phyloP scores from a whole-genome alignment of 2,329 filamentous ascomycete species.

The Beauveria sp. region DNA sequence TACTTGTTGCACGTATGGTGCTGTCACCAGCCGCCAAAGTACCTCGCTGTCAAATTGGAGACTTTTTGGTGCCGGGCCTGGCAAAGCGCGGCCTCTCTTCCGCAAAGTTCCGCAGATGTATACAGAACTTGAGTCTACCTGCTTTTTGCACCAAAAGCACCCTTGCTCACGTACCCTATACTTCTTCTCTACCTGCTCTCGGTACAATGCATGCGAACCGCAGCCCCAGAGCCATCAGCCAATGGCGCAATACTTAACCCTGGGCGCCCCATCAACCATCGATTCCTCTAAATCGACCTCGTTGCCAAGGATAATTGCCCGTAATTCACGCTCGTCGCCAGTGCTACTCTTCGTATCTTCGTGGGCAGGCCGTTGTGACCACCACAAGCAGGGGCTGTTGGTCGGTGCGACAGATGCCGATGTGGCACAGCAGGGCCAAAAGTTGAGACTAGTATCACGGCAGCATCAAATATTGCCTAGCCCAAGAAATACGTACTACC shows the following conservation, averaged over 20 bases:
- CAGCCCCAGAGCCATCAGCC: slow-evolving; percentile 1
- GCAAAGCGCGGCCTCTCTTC: background rate
- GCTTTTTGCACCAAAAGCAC: no score
- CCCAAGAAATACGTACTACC: no score
- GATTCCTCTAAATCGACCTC: background rate
- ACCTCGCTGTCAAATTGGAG: background rate
- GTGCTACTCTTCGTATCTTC: no score
- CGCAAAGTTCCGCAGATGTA: background rate
- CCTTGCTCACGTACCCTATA: background rate
- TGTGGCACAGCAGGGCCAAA: no score
- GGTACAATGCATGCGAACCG: slow-evolving; percentile 3
- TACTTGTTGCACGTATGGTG: background rate
- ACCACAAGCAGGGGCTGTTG: no score
- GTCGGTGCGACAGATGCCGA: no score
- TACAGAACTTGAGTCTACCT: background rate
- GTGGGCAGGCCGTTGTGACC: no score
- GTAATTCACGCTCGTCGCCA: no score
- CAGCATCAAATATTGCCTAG: no score
- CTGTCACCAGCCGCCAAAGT: background rate
- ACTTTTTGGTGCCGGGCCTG: background rate
- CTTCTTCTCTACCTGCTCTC: background rate
- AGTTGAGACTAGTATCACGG: no score
- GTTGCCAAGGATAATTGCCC: background rate
- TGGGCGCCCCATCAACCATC: background rate
- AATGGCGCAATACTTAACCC: background rate